Conservation (phyloP, 352 stramenopile species). For the Globisporangium ultimum region DNA sequence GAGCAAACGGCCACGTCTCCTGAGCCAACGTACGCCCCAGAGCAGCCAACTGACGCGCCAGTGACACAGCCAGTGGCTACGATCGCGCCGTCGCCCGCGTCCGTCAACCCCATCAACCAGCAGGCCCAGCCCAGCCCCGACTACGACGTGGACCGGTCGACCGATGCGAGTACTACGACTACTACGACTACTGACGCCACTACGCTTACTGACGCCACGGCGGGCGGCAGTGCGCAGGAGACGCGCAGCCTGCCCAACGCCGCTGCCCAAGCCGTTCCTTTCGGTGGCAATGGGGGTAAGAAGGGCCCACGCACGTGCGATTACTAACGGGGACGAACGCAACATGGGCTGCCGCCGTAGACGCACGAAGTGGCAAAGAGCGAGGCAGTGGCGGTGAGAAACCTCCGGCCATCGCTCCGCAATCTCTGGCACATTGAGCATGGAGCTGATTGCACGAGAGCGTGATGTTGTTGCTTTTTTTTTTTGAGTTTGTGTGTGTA, state of each 20-base stretch:
- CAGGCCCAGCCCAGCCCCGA: background rate
- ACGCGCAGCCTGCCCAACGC: no score
- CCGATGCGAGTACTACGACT: background rate
- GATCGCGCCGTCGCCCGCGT: background rate
- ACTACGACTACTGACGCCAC: no score
- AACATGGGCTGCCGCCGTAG: conserved; percentile 1
- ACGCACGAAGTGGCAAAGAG: background rate
- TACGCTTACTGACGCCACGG: no score
- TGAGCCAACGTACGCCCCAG: background rate
- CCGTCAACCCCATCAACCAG: conserved; percentile 16
- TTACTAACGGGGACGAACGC: background rate
- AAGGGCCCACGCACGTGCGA: conserved; percentile 3
- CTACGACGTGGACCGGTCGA: background rate
- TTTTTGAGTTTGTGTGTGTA: background rate
- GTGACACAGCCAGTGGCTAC: conserved; percentile 5
- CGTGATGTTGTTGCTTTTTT: background rate
- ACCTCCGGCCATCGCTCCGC: no score
- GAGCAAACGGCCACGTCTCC: background rate
- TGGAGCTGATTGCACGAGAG: no score
- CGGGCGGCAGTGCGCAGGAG: no score
- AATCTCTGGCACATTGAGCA: background rate
- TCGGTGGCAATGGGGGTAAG: background rate
- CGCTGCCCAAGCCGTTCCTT: no score
- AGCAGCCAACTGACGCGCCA: conserved; percentile 1
- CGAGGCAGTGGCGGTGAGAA: background rate